Evolutionary conservation across 176 grass and related monocot species (phyloP).

Genomic region (Hsuehochloa calcarea): DNA sequence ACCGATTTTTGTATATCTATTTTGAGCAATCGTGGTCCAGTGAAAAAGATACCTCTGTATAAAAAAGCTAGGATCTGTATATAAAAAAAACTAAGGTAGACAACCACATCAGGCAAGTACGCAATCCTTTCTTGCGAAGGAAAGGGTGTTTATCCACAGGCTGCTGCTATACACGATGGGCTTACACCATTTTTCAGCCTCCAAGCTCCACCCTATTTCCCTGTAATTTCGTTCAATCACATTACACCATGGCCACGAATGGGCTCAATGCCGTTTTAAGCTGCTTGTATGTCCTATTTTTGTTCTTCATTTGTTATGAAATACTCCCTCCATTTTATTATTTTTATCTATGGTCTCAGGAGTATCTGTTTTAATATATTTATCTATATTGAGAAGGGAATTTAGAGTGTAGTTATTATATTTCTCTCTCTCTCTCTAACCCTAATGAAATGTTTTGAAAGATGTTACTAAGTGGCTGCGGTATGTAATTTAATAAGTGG

Average conservation of each 20-base stretch:
- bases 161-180: background rate
- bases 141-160: constrained; percentile 10
- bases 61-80: background rate
- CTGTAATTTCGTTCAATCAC: background rate
- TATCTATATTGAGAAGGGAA: no score
- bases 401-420: no score
- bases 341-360: no score
- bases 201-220: background rate
- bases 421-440: no score
- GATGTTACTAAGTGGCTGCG: no score
- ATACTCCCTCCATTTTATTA: background rate
- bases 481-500: no score
- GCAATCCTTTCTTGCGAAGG: constrained; percentile 22
- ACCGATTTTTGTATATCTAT: background rate
- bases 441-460: no score
- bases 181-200: background rate
- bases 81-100: background rate
- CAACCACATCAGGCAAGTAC: background rate
- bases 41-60: constrained; percentile 20
- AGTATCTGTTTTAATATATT: no score
- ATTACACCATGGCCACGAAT: background rate
- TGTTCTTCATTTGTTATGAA: background rate
- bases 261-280: background rate
- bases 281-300: background rate
- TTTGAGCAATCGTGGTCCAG: background rate